Evolutionary conservation across 257 asterid genomes (phyloP), one percentile per base, ranked within the genome.

Genomic region (Primulina huaijiensis): DNA sequence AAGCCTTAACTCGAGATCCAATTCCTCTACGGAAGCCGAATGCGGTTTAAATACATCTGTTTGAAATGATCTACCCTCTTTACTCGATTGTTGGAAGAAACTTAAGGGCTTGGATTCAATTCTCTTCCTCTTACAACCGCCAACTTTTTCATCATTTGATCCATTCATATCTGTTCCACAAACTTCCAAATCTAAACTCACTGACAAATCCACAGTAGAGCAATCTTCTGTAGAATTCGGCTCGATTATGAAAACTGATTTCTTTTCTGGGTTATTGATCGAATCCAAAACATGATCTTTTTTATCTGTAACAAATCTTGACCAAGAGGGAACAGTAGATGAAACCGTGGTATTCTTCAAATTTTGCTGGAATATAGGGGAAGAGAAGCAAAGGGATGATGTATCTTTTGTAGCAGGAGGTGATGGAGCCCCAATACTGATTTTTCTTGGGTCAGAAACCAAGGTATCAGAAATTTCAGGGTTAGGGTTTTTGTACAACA

Each of bases 1-100:
- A 33, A 92, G 97, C 92, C 92, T 88, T 27, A 92, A 82, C 81
- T 92, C 98, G 56, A 92, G 98, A 87, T 92, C 97, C 80, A 90
- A 64, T 33, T 85, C 97, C 57, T 90, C 92, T n/a, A 34, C 53
- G 0, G 81, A 40, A 37, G 55, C 75, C 19, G 87, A 71, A 61
- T 81, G 57, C 38, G 68, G 43, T 67, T 77, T 79, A 62, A 68
- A 52, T 56, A 65, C 82, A 59, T 82, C 80, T 1, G 76, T 38
- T 30, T 75, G 83, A 1, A 62, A 76, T n/a, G n/a, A n/a, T 27
- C 80, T 64, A 14, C 86, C 89, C 33, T 67, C 73, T 35, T 63
- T 69, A 76, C 72, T 70, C 68, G 83, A 68, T 67, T 76, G 82
- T 30, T 74, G 70, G 20, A 82, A 74, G 50, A 78, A 69, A 73